These are phyloP conservation scores for Fusarium xyrophilum DNA, from an alignment of 2,329 filamentous ascomycete genomes.

Conservation along the genomic window DNA sequence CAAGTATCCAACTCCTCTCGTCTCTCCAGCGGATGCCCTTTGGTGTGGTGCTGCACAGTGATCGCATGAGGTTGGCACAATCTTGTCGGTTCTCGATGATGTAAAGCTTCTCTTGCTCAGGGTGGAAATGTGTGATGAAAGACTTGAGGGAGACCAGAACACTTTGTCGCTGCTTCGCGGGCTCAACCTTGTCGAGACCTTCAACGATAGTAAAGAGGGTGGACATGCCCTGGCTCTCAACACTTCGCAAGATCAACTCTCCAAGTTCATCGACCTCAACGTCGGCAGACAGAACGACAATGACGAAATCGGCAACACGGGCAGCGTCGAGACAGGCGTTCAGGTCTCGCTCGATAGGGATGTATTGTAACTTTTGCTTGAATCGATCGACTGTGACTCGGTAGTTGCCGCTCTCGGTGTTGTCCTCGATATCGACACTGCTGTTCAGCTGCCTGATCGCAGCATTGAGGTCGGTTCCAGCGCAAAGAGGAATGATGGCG, in stretches of 20 bases:
- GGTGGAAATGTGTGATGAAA: constrained; percentile 94
- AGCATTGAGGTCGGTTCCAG: constrained; percentile 69
- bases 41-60: constrained; percentile 87
- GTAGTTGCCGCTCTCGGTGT: constrained; percentile 64
- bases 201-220: constrained; percentile 89
- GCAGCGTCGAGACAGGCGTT: constrained; percentile 83
- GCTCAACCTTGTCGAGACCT: constrained; percentile 77
- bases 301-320: constrained; percentile 86
- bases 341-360: constrained; percentile 76
- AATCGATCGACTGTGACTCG: constrained; percentile 84
- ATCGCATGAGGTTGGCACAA: constrained; percentile 87
- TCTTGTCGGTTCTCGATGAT: constrained; percentile 89
- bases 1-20: constrained; percentile 92
- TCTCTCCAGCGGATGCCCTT: constrained; percentile 97
- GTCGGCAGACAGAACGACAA: constrained; percentile 82
- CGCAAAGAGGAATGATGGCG: constrained; percentile 83
- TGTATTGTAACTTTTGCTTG: constrained; percentile 91
- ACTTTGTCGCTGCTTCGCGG: constrained; percentile 77
- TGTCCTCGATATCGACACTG: constrained; percentile 79
- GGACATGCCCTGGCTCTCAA: constrained; percentile 93
- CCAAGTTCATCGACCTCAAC: constrained; percentile 85
- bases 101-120: constrained; percentile 88
- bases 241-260: constrained; percentile 82
- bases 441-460: constrained; percentile 75
- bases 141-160: constrained; percentile 85